Percentiles rank a stretch among this genome's conserved stretches.
Conservation (phyloP, 768 basidiomycete genomes). For the Amanita rimosa region DNA sequence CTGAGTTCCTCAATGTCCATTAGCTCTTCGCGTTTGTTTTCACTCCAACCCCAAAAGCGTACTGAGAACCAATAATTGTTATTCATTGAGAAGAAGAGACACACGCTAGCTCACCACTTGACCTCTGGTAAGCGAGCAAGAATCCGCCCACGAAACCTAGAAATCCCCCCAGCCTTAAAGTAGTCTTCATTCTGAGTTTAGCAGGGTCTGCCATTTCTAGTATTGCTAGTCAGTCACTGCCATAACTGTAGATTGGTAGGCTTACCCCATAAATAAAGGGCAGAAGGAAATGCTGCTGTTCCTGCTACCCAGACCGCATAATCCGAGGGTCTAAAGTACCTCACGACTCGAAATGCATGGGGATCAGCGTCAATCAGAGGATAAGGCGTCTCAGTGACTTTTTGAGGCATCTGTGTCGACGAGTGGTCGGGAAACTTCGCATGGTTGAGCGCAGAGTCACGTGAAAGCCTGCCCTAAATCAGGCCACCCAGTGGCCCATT, state of each 20-base stretch:
- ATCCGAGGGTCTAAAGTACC: conserved; percentile 84
- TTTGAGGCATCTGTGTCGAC: conserved; percentile 29
- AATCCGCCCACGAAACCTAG: conserved; percentile 89
- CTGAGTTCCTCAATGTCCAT: conserved; percentile 71
- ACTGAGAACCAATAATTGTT: conserved; percentile 27
- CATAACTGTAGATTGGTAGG: conserved; percentile 5
- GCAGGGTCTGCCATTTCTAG: conserved; percentile 41
- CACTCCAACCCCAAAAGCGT: conserved; percentile 94
- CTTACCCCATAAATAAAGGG: conserved; percentile 76
- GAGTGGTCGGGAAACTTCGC: background rate
- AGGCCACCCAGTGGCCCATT: background rate
- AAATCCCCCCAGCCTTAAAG: conserved; percentile 46
- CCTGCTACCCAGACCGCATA: conserved; percentile 75
- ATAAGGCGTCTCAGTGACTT: conserved; percentile 51
- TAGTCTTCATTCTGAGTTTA: conserved; percentile 23
- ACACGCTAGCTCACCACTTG: conserved; percentile 52
- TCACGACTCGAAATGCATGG: conserved; percentile 74
- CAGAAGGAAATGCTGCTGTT: conserved; percentile 74
- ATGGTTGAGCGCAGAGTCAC: conserved; percentile 12
- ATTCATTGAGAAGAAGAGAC: conserved; percentile 2
- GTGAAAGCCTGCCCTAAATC: conserved; percentile 27
- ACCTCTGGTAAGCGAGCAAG: conserved; percentile 85
- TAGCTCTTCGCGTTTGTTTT: conserved; percentile 76
- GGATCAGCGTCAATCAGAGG: conserved; percentile 95
- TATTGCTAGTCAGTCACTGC: background rate